These are phyloP conservation scores for Cladosporium sp. DNA, from an alignment of 2,329 filamentous ascomycete species.

Conservation along the genomic window DNA sequence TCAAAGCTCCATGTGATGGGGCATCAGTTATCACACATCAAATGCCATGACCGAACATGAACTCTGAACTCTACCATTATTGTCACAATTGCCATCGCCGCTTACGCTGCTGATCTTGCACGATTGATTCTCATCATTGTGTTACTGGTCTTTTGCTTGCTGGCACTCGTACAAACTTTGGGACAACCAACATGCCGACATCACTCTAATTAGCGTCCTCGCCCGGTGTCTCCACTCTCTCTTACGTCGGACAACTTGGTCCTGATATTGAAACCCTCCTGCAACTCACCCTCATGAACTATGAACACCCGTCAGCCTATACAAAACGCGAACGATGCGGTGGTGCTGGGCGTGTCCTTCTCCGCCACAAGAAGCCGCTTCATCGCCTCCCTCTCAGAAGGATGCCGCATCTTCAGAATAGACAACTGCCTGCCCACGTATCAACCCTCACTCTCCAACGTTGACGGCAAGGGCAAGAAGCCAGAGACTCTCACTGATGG, in stretches of 20 bases:
- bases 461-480: slow-evolving; percentile 1
- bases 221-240: not conserved
- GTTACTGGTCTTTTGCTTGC: not conserved
- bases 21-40: not conserved
- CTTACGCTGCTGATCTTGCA: too few relatives aligned
- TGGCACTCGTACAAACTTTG: not conserved
- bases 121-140: too few relatives aligned
- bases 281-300: not conserved
- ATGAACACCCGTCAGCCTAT: slow-evolving; percentile 92
- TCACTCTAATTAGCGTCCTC: not conserved
- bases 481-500: slow-evolving; percentile 15
- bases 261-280: not conserved
- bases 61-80: too few relatives aligned
- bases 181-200: not conserved
- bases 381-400: slow-evolving; percentile 77
- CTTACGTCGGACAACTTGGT: not conserved
- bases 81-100: too few relatives aligned
- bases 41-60: too few relatives aligned
- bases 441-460: slow-evolving; percentile 15
- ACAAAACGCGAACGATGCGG: slow-evolving; percentile 67
- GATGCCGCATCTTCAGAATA: slow-evolving; percentile 56
- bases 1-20: not conserved
- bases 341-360: slow-evolving; percentile 78
- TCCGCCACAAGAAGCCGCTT: slow-evolving; percentile 83
- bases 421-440: slow-evolving; percentile 34